Evolutionary conservation across 352 stramenopile species (phyloP).

Genomic region (Globisporangium radiosum): DNA sequence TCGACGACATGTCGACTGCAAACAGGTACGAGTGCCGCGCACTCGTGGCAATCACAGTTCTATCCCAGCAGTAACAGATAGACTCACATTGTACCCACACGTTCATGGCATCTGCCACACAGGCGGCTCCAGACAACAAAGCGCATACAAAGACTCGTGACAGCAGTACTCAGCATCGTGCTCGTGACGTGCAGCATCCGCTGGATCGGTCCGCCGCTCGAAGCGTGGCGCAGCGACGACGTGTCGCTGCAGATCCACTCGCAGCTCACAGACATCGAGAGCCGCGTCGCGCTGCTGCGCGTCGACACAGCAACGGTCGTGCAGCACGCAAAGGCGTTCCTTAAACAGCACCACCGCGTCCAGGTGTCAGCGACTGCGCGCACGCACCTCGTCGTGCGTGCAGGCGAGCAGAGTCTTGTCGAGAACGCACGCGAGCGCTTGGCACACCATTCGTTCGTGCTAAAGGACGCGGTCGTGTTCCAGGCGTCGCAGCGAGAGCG

Average conservation of each 20-base stretch:
- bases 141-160: background rate
- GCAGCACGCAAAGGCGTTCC: conserved; percentile 7
- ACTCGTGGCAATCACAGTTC: too few relatives aligned
- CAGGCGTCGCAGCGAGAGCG: conserved; percentile 5
- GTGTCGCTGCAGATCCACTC: background rate
- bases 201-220: conserved; percentile 5
- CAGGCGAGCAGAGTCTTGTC: background rate
- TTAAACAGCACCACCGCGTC: conserved; percentile 10
- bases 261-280: conserved; percentile 4
- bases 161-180: background rate
- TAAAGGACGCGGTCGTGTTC: conserved; percentile 9
- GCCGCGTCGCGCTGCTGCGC: conserved; percentile 1
- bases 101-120: too few relatives aligned
- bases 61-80: too few relatives aligned
- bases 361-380: conserved; percentile 4
- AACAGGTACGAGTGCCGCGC: too few relatives aligned
- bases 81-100: too few relatives aligned
- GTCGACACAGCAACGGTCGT: conserved; percentile 7
- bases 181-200: background rate
- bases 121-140: background rate
- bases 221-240: conserved; percentile 11
- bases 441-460: conserved; percentile 3
- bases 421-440: conserved; percentile 8
- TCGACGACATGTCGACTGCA: too few relatives aligned
- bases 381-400: conserved; percentile 9